These are phyloP conservation scores for Piromyces sp. DNA, from an alignment of 192 early-diverging fungal species.

Conservation along the genomic window DNA sequence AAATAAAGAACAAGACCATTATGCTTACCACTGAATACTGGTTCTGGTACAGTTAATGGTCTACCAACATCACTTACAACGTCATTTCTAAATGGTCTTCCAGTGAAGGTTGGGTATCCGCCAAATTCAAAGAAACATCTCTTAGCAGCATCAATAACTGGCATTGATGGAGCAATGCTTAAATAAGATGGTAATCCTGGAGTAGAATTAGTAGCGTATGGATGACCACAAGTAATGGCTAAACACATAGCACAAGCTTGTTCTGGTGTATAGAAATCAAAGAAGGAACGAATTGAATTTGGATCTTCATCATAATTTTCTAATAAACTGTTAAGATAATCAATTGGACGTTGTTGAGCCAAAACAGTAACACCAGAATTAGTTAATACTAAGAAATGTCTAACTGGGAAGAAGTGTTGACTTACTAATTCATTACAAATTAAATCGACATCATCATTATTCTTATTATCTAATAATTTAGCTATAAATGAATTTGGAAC, in stretches of 20 bases:
- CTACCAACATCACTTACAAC: slow-evolving; percentile 17
- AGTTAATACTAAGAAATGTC: slow-evolving; percentile 56
- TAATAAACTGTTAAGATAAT: slow-evolving; percentile 45
- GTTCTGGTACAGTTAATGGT: slow-evolving; percentile 12
- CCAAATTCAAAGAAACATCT: slow-evolving; percentile 20
- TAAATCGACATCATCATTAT: slow-evolving; percentile 10
- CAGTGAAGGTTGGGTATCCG: slow-evolving; percentile 11
- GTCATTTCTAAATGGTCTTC: slow-evolving; percentile 10
- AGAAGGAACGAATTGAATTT: slow-evolving; percentile 16
- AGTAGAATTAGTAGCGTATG: neutral
- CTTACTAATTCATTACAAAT: slow-evolving; percentile 47
- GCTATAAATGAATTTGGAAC: slow-evolving; percentile 3
- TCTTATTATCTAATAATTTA: neutral
- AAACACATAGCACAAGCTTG: slow-evolving; percentile 79
- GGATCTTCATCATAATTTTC: slow-evolving; percentile 12
- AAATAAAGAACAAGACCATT: slow-evolving; percentile 63
- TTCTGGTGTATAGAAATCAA: slow-evolving; percentile 33
- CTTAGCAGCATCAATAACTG: slow-evolving; percentile 6
- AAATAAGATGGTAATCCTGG: slow-evolving; percentile 6
- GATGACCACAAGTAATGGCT: slow-evolving; percentile 39
- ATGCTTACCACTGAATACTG: slow-evolving; percentile 48
- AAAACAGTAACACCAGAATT: slow-evolving; percentile 51
- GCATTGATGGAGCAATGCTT: slow-evolving; percentile 7
- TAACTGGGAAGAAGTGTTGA: slow-evolving; percentile 27
- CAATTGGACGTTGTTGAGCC: slow-evolving; percentile 59